These are phyloP conservation scores for Diphasiastrum complanatum DNA, from an alignment of 83 land plant genomes.

Conservation along the genomic window DNA sequence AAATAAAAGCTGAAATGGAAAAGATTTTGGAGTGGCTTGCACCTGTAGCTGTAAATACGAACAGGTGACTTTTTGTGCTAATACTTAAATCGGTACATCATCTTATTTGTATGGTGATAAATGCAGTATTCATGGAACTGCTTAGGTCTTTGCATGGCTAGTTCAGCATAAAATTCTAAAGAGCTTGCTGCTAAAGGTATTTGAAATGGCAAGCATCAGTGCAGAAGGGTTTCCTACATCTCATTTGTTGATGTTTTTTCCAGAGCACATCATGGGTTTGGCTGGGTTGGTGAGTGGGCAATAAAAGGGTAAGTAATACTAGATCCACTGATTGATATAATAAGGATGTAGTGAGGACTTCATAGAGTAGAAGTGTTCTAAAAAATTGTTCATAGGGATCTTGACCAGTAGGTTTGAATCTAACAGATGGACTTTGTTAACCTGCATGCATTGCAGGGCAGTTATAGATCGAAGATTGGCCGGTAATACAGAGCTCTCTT, in stretches of 20 bases:
- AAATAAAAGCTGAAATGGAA: conserved; percentile 81
- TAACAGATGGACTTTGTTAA: not conserved
- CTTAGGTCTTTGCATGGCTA: not conserved
- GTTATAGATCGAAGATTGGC: conserved; percentile 41
- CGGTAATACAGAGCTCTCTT: conserved; percentile 41
- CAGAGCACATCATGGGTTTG: conserved; percentile 98
- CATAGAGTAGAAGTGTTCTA: no score
- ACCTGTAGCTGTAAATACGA: conserved; percentile 81
- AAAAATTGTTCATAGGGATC: no score
- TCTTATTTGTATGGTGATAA: not conserved
- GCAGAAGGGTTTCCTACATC: not conserved
- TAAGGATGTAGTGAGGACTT: no score
- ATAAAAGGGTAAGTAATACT: conserved; percentile 80
- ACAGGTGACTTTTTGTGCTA: conserved; percentile 41
- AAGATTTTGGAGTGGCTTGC: conserved; percentile 80
- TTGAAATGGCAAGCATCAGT: no score
- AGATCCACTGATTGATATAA: no score
- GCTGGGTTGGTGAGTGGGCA: conserved; percentile 99
- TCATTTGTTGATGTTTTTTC: conserved; percentile 4
- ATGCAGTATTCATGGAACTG: not conserved
- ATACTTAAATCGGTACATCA: not conserved
- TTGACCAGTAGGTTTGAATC: conserved; percentile 4
- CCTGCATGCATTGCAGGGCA: conserved; percentile 29
- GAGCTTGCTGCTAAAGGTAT: no score
- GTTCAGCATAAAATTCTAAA: no score